phyloP scores from a whole-genome alignment of 2,329 filamentous ascomycete genomes.

The Lecanosticta acicola region DNA sequence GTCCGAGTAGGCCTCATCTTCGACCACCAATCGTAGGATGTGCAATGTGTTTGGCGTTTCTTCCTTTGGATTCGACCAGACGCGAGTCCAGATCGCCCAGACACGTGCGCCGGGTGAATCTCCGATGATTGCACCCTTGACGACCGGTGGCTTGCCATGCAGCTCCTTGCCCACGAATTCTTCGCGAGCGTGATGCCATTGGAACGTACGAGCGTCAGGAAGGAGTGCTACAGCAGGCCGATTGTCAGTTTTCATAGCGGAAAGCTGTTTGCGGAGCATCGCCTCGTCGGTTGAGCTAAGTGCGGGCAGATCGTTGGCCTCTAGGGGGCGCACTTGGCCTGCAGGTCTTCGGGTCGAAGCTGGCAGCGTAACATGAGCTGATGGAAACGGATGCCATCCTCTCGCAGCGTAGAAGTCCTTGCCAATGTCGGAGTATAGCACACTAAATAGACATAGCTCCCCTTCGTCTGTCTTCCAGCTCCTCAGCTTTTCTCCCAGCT shows the following conservation, averaged over 20 bases:
- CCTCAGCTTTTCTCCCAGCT: constrained; percentile 54
- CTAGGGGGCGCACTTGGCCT: constrained; percentile 38
- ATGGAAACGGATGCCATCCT: constrained; percentile 72
- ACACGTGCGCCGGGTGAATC: constrained; percentile 49
- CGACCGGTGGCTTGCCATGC: constrained; percentile 50
- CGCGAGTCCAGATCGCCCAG: constrained; percentile 69
- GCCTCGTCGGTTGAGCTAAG: constrained; percentile 61
- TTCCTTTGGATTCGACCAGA: constrained; percentile 54
- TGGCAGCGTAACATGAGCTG: constrained; percentile 63
- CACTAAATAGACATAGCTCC: constrained; percentile 57
- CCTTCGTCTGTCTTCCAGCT: constrained; percentile 47
- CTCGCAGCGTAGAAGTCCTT: constrained; percentile 70
- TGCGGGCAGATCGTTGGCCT: constrained; percentile 54
- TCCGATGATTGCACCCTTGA: constrained; percentile 66
- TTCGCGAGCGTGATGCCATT: constrained; percentile 77
- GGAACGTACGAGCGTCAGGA: constrained; percentile 61
- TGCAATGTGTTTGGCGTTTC: constrained; percentile 60
- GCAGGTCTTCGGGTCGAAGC: constrained; percentile 27
- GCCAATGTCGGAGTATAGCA: constrained; percentile 83
- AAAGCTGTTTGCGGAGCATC: constrained; percentile 53
- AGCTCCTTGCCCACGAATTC: constrained; percentile 66
- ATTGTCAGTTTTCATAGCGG: constrained; percentile 25
- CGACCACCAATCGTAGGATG: constrained; percentile 63
- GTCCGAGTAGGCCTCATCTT: constrained; percentile 40
- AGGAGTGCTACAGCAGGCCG: constrained; percentile 53